Evolutionary conservation across 2,329 filamentous ascomycete species (phyloP), one percentile per base, ranked within the genome.

Genomic region (Venturia carpophila): DNA sequence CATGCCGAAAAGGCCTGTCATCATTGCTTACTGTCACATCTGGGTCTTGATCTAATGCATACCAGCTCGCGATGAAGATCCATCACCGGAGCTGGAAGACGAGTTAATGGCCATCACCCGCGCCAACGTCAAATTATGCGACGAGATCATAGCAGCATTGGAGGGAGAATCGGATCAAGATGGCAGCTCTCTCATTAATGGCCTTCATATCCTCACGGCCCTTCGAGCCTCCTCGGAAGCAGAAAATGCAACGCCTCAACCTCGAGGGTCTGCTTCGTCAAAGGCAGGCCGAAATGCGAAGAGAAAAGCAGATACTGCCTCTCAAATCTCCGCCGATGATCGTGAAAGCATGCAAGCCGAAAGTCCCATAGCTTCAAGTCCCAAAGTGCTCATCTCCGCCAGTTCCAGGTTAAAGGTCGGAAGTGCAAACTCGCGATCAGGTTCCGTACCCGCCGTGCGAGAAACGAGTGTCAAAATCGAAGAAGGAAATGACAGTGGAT

Each of bases 391-490:
- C 30, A 52, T 63, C 21, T 61, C 66, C 7, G 60, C 45, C n/a
- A 49, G 62, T 37, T 64, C 68, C 13, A 63, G 68, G 49, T 55
- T 65, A 60, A 65, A 65, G 41, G 64, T 65, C 27, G 52, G 47
- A 9, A 64, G n/a, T 34, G 49, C 63, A 10, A 37, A 34, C 37
- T 64, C 63, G 21, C 47, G 75, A 64, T 74, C 73, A 21, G 77
- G 77, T 60, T 79, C 76, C 52, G 78, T 81, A 42, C 76, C 78
- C 17, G 76, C 75, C 62, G 77, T 73, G 17, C 73, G 80, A 43
- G 80, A 82, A 68, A 71, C 78, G n/a, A 79, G 76, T 60, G 79
- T 81, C n/a, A 82, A 82, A 68, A 74, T 76, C 60, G 79, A 81
- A 68, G 79, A 82, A 64, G 75, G 75, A 41, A 75, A 73, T 17